Conservation (phyloP, 2,329 filamentous ascomycete species). For the Botryotinia convoluta region DNA sequence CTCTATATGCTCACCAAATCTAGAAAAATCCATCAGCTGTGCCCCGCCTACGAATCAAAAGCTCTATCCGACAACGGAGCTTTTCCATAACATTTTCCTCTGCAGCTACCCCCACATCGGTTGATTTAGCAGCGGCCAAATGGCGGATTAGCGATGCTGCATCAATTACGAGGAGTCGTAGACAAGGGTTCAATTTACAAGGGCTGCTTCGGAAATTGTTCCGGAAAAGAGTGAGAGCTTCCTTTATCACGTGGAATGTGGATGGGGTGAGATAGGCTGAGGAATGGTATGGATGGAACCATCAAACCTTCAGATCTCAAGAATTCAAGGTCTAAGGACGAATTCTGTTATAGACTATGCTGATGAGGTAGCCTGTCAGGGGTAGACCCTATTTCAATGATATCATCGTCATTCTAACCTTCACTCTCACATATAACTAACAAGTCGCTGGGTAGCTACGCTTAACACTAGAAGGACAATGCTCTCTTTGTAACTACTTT, state of each 20-base stretch:
- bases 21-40: background rate
- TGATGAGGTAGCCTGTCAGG: background rate
- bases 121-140: conserved; percentile 4
- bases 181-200: background rate
- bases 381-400: background rate
- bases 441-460: background rate
- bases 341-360: background rate
- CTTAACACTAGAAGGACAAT: no score
- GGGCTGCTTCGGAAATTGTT: background rate
- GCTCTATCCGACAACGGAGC: conserved; percentile 14
- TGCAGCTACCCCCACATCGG: background rate
- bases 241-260: background rate
- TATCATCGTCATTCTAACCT: background rate
- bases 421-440: background rate
- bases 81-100: background rate
- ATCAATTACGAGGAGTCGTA: background rate
- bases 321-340: no score
- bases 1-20: background rate
- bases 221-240: background rate
- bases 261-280: background rate
- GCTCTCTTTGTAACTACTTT: no score
- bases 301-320: background rate
- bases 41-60: background rate
- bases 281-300: background rate
- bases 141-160: background rate